Evolutionary conservation across 768 basidiomycete species (phyloP), one percentile per base, ranked within the genome.

Genomic region (Boletus speciosus): DNA sequence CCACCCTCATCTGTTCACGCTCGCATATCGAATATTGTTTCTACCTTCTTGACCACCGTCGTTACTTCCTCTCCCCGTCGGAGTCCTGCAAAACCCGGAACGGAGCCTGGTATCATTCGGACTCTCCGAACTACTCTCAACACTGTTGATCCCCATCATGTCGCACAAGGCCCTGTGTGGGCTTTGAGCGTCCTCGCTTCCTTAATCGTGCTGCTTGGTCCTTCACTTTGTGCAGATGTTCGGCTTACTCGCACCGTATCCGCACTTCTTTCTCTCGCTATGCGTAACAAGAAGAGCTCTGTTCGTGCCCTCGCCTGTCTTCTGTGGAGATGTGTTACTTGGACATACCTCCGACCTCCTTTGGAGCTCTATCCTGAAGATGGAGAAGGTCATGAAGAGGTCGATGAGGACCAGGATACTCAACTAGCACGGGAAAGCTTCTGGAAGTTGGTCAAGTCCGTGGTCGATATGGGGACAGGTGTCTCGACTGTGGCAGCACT

Each of bases 121-220:
- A 86, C 86, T 1, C 75, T 91, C 6, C 81, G 86, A 27, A 81
- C 81, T 1, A 86, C 85, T 1, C 71, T 91, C 43, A 69, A 69
- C 15, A 74, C 78, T 1, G 67, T 73, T 4, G 83, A 86, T 6
- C 84, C 84, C 2, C 66, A 70, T 6, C 79, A 85, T 56, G 79
- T 79, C 8, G 86, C 88, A 1, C 85, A 90, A 61, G 88, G 88
- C 1, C 88, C 90, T 9, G 83, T 86, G 1, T 92, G 90, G 90
- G 84, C 80, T 5, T 73, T 89, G 49, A 80, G 79, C 55, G 84
- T 90, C 32, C 71, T 90, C 2, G 82, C 85, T 0, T 76, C 77
- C 55, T 71, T 91, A 48, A 75, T 88, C 43, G 81, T 85, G 37
- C 72, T 92, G n/a, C 74, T 88, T 3, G 81, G 86, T 1, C 77